Conservation (phyloP, 805 yeast genomes). For the Starmerella asiatica region DNA sequence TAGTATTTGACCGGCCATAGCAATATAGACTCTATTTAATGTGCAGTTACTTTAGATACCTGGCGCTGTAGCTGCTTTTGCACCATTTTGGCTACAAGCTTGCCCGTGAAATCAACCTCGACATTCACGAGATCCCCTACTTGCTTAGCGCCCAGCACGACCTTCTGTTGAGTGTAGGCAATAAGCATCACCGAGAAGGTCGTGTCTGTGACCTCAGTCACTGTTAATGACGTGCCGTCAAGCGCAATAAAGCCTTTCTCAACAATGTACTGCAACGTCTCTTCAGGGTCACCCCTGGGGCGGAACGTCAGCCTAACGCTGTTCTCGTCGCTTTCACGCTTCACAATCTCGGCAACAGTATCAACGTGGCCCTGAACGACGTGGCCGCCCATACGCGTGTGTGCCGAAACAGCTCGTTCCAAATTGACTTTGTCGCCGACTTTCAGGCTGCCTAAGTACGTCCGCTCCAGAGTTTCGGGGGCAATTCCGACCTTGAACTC, state of each 20-base stretch:
- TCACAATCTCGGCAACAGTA: conserved; percentile 57
- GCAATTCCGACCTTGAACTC: conserved; percentile 82
- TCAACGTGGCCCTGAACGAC: conserved; percentile 97
- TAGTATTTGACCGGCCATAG: conserved; percentile 37
- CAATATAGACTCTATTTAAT: too few relatives aligned
- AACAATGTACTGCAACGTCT: conserved; percentile 55
- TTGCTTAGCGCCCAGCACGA: conserved; percentile 52
- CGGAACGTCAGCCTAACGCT: conserved; percentile 64
- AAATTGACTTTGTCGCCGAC: conserved; percentile 58
- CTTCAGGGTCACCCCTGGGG: conserved; percentile 41
- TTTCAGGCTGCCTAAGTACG: conserved; percentile 53
- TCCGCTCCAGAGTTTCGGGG: conserved; percentile 77
- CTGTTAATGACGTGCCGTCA: conserved; percentile 88
- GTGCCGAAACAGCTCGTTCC: conserved; percentile 79
- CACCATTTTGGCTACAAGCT: conserved; percentile 79
- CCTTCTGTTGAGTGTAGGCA: conserved; percentile 75
- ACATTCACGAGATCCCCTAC: conserved; percentile 62
- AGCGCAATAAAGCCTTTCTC: conserved; percentile 89
- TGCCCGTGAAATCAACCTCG: conserved; percentile 92
- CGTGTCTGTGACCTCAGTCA: conserved; percentile 58
- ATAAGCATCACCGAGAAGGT: conserved; percentile 81
- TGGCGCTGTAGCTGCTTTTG: conserved; percentile 27
- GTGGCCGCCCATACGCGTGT: conserved; percentile 89
- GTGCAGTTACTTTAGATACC: not conserved
- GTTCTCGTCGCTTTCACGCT: conserved; percentile 47